Evolutionary conservation across 1,284 basidiomycete genomes (phyloP).

Genomic region (Dichomitus squalens): DNA sequence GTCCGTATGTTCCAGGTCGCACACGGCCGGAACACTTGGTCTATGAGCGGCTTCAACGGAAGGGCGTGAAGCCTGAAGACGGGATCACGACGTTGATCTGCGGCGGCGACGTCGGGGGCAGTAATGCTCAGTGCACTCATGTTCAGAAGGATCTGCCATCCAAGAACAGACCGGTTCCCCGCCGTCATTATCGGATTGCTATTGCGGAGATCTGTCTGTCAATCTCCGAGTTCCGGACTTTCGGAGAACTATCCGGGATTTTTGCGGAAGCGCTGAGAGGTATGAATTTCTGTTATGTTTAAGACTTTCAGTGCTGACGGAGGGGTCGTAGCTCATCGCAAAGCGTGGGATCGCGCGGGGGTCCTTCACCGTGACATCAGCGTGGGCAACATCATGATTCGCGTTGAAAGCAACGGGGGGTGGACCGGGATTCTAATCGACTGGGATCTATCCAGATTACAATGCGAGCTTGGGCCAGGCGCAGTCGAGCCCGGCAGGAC

Average conservation of each 20-base stretch:
- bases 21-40: conserved; percentile 9
- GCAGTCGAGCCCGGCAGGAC: neutral
- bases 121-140: too few relatives aligned
- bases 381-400: conserved; percentile 14
- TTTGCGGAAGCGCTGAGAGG: neutral
- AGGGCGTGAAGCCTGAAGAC: neutral
- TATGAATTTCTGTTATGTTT: neutral
- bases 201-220: conserved; percentile 1
- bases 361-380: conserved; percentile 16
- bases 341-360: neutral
- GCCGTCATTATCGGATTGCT: neutral
- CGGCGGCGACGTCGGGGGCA: conserved; percentile 12
- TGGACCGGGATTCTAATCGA: neutral
- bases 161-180: conserved; percentile 1
- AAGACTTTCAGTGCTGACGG: neutral
- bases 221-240: neutral
- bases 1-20: neutral
- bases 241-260: neutral
- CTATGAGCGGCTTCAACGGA: neutral
- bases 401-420: neutral
- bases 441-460: conserved; percentile 9
- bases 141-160: too few relatives aligned
- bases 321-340: neutral
- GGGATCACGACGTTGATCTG: conserved; percentile 6
- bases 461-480: neutral